Evolutionary conservation across 2,329 filamentous ascomycete species (phyloP).

Genomic region (Hypoxylon sp.): DNA sequence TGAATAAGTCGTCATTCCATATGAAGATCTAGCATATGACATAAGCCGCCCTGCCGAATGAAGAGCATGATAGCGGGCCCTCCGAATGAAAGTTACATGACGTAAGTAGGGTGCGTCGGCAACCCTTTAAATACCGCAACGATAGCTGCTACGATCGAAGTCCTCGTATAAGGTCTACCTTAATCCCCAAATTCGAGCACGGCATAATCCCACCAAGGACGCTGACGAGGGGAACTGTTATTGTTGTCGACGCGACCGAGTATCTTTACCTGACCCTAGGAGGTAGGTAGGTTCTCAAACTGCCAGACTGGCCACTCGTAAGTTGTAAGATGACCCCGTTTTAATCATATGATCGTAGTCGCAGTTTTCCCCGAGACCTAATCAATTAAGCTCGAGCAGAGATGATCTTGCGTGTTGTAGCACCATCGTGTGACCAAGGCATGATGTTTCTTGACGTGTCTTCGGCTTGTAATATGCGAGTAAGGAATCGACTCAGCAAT

Average conservation of each 20-base stretch:
- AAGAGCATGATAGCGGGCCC: too few relatives aligned
- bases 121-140: too few relatives aligned
- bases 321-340: slow-evolving; percentile 16
- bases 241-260: background rate
- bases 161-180: too few relatives aligned
- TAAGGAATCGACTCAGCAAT: background rate
- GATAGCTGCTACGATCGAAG: too few relatives aligned
- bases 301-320: slow-evolving; percentile 6
- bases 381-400: background rate
- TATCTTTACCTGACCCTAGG: slow-evolving; percentile 6
- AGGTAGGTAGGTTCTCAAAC: too few relatives aligned
- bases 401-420: slow-evolving; percentile 11
- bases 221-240: background rate
- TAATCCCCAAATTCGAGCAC: background rate
- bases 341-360: slow-evolving; percentile 31
- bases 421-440: slow-evolving; percentile 19
- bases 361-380: background rate
- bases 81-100: too few relatives aligned
- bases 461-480: background rate
- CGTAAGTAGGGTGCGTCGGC: too few relatives aligned
- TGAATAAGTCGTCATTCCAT: too few relatives aligned
- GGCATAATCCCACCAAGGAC: background rate
- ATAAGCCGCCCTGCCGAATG: too few relatives aligned
- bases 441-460: slow-evolving; percentile 12
- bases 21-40: too few relatives aligned